These are phyloP conservation scores for Sugiyamaella xylanicola DNA, from an alignment of 1,139 yeast species.

Conservation along the genomic window DNA sequence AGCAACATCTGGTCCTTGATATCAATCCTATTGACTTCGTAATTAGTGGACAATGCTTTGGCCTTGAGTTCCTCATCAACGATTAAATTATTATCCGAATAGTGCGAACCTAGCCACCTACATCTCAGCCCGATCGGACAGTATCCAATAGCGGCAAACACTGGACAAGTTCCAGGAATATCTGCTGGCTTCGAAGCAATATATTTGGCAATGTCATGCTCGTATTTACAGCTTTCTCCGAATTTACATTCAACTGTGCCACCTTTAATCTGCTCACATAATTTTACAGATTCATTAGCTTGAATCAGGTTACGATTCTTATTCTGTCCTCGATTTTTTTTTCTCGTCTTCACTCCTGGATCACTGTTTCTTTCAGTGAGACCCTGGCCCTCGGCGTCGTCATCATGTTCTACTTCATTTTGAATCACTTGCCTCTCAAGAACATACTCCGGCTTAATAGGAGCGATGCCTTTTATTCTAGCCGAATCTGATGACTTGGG, in stretches of 20 bases:
- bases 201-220: conserved; percentile 72
- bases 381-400: conserved; percentile 54
- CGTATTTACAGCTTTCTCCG: conserved; percentile 75
- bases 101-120: conserved; percentile 84
- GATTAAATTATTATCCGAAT: conserved; percentile 50
- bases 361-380: conserved; percentile 47
- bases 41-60: conserved; percentile 44
- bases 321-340: conserved; percentile 78
- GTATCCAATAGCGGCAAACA: conserved; percentile 73
- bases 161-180: conserved; percentile 79
- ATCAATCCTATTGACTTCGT: conserved; percentile 68
- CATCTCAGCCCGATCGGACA: conserved; percentile 94
- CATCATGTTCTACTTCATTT: conserved; percentile 40
- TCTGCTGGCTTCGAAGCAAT: conserved; percentile 69
- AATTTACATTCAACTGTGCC: conserved; percentile 53
- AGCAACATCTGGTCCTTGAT: conserved; percentile 56
- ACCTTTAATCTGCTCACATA: conserved; percentile 63
- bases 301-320: conserved; percentile 81
- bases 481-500: neutral
- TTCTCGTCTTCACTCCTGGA: conserved; percentile 48
- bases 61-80: conserved; percentile 50
- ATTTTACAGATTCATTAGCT: conserved; percentile 60
- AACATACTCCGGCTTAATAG: conserved; percentile 32
- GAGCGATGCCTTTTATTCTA: conserved; percentile 33
- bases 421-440: conserved; percentile 22